Conservation (phyloP, 495 filamentous ascomycete genomes). For the Tuber umbilicatum region DNA sequence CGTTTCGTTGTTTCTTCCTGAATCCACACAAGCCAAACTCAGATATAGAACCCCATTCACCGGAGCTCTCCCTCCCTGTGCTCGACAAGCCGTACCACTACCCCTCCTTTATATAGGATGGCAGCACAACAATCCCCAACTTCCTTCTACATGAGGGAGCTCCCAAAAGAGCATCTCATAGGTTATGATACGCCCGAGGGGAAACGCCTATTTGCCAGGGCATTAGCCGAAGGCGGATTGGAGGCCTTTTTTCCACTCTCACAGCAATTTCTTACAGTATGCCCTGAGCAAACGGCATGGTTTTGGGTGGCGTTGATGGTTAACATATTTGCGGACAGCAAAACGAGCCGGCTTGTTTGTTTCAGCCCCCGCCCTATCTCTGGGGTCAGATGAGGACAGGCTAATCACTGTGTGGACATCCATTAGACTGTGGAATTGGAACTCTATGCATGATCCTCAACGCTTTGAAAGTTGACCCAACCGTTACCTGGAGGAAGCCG, state of each 20-base stretch:
- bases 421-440: conserved; percentile 38
- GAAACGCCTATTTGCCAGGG: conserved; percentile 35
- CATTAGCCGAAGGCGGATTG: conserved; percentile 29
- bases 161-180: conserved; percentile 34
- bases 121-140: background rate
- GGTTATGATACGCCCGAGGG: conserved; percentile 37
- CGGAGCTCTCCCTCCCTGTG: background rate
- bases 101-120: background rate
- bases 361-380: background rate
- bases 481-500: conserved; percentile 37
- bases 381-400: background rate
- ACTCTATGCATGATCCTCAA: conserved; percentile 42
- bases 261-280: conserved; percentile 40
- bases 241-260: conserved; percentile 40
- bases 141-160: conserved; percentile 41
- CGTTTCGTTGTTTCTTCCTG: background rate
- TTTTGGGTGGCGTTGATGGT: background rate
- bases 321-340: conserved; percentile 21
- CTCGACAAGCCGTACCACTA: background rate
- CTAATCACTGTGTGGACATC: background rate
- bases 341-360: conserved; percentile 40
- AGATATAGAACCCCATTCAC: background rate
- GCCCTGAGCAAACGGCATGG: background rate
- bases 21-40: background rate
- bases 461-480: conserved; percentile 39